A percentile compares a stretch with the other conserved stretches of the same genome.
Conservation (phyloP, 2,329 filamentous ascomycete species). For the Talaromyces sp. region DNA sequence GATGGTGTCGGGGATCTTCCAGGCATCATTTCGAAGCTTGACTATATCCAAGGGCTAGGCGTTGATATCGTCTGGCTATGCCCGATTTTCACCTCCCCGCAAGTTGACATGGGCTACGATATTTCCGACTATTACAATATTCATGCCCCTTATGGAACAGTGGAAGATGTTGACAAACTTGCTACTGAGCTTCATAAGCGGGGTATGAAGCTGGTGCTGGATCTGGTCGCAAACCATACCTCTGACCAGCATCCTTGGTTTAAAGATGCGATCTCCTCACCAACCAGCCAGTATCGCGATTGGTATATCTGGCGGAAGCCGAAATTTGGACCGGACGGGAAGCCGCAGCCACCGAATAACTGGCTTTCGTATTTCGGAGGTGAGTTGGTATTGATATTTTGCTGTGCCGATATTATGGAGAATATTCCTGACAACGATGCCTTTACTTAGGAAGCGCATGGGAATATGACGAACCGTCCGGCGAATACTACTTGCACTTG, state of each 20-base stretch:
- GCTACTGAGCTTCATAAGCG: constrained; percentile 57
- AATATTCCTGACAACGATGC: constrained; percentile 31
- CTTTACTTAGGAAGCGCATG: constrained; percentile 26
- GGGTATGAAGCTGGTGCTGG: constrained; percentile 66
- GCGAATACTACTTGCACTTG: constrained; percentile 71
- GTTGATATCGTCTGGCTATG: constrained; percentile 56
- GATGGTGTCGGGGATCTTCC: constrained; percentile 60
- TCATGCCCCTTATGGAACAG: constrained; percentile 60
- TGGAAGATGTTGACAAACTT: constrained; percentile 60
- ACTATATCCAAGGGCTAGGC: constrained; percentile 59
- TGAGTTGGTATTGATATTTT: constrained; percentile 8
- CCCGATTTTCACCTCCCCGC: constrained; percentile 49
- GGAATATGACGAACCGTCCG: constrained; percentile 62
- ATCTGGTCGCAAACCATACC: constrained; percentile 74
- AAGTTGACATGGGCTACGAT: constrained; percentile 53
- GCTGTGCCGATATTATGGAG: background rate
- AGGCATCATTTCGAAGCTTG: constrained; percentile 60
- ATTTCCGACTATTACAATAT: constrained; percentile 60
- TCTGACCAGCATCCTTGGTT: constrained; percentile 70
- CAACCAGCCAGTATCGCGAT: constrained; percentile 59
- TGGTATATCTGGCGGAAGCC: constrained; percentile 59
- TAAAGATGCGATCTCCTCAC: constrained; percentile 58
- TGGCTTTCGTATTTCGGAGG: constrained; percentile 52
- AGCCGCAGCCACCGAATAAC: constrained; percentile 66
- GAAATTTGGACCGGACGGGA: constrained; percentile 46